Percentiles rank a stretch among this genome's conserved stretches.
Conservation (phyloP, 2,329 filamentous ascomycete genomes). For the Claviceps sp. region DNA sequence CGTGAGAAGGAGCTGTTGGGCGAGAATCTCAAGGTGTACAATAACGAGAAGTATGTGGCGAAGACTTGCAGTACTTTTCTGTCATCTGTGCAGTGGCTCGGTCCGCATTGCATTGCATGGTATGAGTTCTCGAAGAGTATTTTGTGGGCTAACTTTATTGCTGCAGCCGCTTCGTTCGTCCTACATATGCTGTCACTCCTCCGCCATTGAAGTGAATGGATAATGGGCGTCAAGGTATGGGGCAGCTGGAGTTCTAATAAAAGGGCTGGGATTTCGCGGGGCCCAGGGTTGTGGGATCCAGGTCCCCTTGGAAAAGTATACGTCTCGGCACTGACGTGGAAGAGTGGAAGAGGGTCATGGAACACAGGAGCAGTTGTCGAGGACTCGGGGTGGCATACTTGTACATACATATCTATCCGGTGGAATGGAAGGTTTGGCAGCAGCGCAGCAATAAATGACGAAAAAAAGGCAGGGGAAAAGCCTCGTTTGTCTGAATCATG, state of each 20-base stretch:
- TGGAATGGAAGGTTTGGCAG: neutral
- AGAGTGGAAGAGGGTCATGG: neutral
- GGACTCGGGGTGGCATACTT: neutral
- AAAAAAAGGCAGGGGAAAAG: too few species aligned
- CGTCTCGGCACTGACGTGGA: neutral
- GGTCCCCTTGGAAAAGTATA: neutral
- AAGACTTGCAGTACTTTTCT: neutral
- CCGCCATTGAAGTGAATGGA: slow-evolving; percentile 39
- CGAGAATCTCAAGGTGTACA: slow-evolving; percentile 71
- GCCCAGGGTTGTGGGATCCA: too few species aligned
- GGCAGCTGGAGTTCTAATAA: neutral
- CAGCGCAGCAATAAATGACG: too few species aligned
- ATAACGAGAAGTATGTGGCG: slow-evolving; percentile 64
- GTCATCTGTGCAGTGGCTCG: too few species aligned
- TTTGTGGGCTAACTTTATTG: neutral
- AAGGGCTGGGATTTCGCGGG: neutral
- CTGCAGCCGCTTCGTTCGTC: slow-evolving; percentile 56
- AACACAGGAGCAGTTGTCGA: neutral
- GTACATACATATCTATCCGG: slow-evolving; percentile 1
- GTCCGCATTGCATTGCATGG: too few species aligned
- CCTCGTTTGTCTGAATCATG: too few species aligned
- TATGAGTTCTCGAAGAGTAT: neutral
- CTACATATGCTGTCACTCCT: slow-evolving; percentile 67
- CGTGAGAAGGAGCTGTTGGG: slow-evolving; percentile 86
- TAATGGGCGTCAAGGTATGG: neutral